phyloP scores from a whole-genome alignment of 2,329 filamentous ascomycete species.

The Verticillium klebahnii region DNA sequence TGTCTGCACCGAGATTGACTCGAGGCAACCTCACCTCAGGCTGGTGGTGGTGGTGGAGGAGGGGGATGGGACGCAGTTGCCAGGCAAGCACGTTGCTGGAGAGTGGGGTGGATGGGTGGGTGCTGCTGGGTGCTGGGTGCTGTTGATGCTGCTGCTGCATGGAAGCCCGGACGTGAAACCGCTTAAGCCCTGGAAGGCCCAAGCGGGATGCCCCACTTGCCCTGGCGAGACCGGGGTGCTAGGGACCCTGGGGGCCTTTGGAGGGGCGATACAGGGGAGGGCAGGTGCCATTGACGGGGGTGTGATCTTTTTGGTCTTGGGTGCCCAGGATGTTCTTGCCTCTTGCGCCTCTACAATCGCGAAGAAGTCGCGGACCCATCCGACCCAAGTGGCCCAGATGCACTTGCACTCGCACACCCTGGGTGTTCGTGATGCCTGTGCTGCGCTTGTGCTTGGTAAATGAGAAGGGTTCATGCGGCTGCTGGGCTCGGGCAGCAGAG shows the following conservation, averaged over 20 bases:
- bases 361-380: not conserved
- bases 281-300: not conserved
- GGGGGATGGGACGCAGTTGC: not conserved
- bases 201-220: slow-evolving; percentile 2
- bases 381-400: not conserved
- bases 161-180: slow-evolving; percentile 25
- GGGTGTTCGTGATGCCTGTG: too few species aligned
- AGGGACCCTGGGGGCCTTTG: not conserved
- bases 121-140: not conserved
- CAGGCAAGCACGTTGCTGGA: not conserved
- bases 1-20: slow-evolving; percentile 2
- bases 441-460: not conserved
- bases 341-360: not conserved
- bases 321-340: not conserved
- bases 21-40: not conserved
- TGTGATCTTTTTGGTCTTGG: not conserved
- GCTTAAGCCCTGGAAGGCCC: slow-evolving; percentile 16
- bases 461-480: slow-evolving; percentile 1
- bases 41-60: not conserved
- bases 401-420: not conserved
- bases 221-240: not conserved
- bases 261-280: slow-evolving; percentile 5
- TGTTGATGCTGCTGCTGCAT: slow-evolving; percentile 18
- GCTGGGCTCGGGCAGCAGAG: not conserved
- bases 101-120: not conserved